Conservation (phyloP, 441 rosid genomes). For the Aleurites moluccanus region DNA sequence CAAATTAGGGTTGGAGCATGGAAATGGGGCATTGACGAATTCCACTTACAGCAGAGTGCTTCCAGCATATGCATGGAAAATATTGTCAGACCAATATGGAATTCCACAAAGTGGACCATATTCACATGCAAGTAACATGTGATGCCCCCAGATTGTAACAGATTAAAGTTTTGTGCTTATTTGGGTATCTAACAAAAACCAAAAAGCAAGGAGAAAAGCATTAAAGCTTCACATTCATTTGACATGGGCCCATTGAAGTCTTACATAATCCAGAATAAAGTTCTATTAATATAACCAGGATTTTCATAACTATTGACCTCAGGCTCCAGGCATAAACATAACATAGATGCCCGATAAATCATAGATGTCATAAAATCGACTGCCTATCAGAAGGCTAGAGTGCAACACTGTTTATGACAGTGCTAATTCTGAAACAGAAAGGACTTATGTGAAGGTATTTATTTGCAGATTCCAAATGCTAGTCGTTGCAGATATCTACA, state of each 20-base stretch:
- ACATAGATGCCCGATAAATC: background rate
- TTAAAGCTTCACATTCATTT: background rate
- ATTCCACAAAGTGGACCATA: background rate
- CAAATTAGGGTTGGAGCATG: background rate
- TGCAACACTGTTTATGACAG: too few relatives aligned
- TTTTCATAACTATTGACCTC: background rate
- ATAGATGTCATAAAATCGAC: background rate
- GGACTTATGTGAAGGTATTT: too few relatives aligned
- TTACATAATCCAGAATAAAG: background rate
- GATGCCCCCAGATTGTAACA: background rate
- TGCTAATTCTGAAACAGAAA: too few relatives aligned
- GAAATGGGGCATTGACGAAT: background rate
- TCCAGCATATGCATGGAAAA: background rate
- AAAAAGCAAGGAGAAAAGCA: background rate
- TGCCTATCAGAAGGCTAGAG: too few relatives aligned
- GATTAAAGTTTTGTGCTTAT: constrained; percentile 3
- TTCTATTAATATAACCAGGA: background rate
- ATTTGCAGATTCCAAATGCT: too few relatives aligned
- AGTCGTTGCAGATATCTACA: too few relatives aligned
- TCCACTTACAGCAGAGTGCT: background rate
- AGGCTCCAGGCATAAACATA: background rate
- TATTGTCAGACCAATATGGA: background rate
- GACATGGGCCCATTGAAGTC: background rate
- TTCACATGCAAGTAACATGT: constrained; percentile 12
- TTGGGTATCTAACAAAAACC: background rate